Base-by-base conservation (phyloP, 2,329 filamentous ascomycete species). In the Arthrobotrys megalospora region DNA sequence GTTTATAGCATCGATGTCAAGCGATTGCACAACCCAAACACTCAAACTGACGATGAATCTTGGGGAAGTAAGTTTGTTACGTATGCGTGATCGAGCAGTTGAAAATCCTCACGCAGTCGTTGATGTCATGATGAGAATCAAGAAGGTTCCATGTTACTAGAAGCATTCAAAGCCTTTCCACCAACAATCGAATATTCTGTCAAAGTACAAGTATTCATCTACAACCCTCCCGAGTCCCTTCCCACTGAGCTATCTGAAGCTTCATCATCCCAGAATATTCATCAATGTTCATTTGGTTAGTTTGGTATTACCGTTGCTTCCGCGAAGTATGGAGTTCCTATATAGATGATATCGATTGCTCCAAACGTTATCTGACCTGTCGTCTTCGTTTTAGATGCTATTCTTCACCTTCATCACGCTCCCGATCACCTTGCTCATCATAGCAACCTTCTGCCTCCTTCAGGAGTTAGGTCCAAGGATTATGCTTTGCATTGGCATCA, bases 401-500 rank as follows among this genome's bases (percentile, higher is more conserved):
- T 71, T 52, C 52, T 77, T 77, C 53, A 34, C 21, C 8, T 53
- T 53, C 16, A 14, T 77, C 24, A 77, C 66, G 0, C 6, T 71
- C 8, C 73, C 73, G 11, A 11, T 71, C 11, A 77, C 73, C 0
- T 12, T 53, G 6, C 19, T 67, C 21, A 38, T 67, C 28, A 52
- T 70, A 1, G 41, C 16, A 4, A 16, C 53, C 10, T 71, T 71
- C 41, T 71, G 62, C 21, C 16, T 77, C 6, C 16, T 70, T 4
- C 66, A 67, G 34, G 73, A 70, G 48, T 38, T 71, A 8, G 73
- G 73, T 5, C 14, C 41, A 6, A 77, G 48, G 16, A 66, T 71
- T 16, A 77, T 77, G 67, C 34, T 77, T 11, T 71, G 66, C 12
- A 47, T 63, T 12, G 73, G 50, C 6, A 19, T 77, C 3, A 24